These are phyloP conservation scores for Brettanomyces sp. DNA, from an alignment of 805 yeast species.

Conservation along the genomic window DNA sequence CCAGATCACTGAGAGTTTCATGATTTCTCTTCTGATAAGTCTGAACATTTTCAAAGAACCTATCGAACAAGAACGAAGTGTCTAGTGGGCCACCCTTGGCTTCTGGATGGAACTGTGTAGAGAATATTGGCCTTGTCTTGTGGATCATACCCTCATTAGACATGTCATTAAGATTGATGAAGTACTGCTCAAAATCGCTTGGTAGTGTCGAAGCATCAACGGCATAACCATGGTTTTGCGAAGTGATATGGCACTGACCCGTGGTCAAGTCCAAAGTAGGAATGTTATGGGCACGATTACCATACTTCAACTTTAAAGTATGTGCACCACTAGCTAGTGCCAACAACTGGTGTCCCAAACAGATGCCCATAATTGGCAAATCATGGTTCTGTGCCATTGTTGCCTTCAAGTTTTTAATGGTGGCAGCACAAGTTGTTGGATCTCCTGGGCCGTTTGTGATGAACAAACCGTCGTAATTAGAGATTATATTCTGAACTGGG, in stretches of 20 bases:
- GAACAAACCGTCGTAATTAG: slow-evolving; percentile 89
- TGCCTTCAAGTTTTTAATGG: slow-evolving; percentile 64
- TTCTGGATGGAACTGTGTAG: slow-evolving; percentile 98
- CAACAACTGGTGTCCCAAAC: slow-evolving; percentile 93
- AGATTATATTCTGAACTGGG: slow-evolving; percentile 84
- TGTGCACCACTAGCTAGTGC: slow-evolving; percentile 93
- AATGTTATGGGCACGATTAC: slow-evolving; percentile 98
- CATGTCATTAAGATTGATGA: slow-evolving; percentile 88
- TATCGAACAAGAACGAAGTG: slow-evolving; percentile 84
- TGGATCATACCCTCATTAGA: slow-evolving; percentile 98
- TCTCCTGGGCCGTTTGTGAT: slow-evolving; percentile 97
- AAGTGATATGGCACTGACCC: slow-evolving; percentile 94
- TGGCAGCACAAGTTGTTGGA: slow-evolving; percentile 80
- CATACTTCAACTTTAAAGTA: slow-evolving; percentile 88
- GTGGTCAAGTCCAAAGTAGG: slow-evolving; percentile 87
- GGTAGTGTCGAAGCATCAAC: slow-evolving; percentile 77
- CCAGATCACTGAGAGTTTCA: slow-evolving; percentile 32
- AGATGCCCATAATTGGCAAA: slow-evolving; percentile 93
- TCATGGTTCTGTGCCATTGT: slow-evolving; percentile 55
- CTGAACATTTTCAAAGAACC: slow-evolving; percentile 64
- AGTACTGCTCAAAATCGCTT: slow-evolving; percentile 74
- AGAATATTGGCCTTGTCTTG: slow-evolving; percentile 76
- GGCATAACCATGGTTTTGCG: slow-evolving; percentile 98
- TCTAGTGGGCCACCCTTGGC: slow-evolving; percentile 99
- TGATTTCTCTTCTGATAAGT: slow-evolving; percentile 40